phyloP scores from a whole-genome alignment of 306 rosid genomes.

The Cyamopsis tetragonoloba region DNA sequence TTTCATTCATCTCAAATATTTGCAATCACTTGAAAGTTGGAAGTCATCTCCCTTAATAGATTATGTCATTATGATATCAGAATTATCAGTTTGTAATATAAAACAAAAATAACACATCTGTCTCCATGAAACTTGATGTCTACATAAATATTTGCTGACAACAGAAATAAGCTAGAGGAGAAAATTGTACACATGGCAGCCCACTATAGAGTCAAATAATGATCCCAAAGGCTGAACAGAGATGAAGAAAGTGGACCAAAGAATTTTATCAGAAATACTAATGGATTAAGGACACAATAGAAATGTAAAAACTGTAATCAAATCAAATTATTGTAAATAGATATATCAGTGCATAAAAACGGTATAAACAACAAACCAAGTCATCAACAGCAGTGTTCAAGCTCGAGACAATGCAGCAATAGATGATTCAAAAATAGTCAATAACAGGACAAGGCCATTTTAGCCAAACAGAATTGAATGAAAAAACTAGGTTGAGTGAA shows the following conservation, averaged over 20 bases:
- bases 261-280: neutral
- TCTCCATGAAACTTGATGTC: neutral
- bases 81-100: neutral
- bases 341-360: constrained; percentile 1
- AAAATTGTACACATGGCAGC: neutral
- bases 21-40: constrained; percentile 3
- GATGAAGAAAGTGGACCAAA: constrained; percentile 12
- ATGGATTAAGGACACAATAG: neutral
- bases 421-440: neutral
- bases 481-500: neutral
- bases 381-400: neutral
- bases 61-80: constrained; percentile 1
- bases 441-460: neutral
- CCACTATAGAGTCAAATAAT: neutral
- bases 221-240: neutral
- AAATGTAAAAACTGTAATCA: neutral
- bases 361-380: neutral
- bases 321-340: neutral
- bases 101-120: neutral
- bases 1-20: neutral
- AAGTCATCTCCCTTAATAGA: neutral
- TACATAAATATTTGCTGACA: neutral
- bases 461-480: neutral
- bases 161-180: neutral
- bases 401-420: neutral